Evolutionary conservation across 2,329 filamentous ascomycete genomes (phyloP).

Genomic region (Dryadomyces quercivorus): DNA sequence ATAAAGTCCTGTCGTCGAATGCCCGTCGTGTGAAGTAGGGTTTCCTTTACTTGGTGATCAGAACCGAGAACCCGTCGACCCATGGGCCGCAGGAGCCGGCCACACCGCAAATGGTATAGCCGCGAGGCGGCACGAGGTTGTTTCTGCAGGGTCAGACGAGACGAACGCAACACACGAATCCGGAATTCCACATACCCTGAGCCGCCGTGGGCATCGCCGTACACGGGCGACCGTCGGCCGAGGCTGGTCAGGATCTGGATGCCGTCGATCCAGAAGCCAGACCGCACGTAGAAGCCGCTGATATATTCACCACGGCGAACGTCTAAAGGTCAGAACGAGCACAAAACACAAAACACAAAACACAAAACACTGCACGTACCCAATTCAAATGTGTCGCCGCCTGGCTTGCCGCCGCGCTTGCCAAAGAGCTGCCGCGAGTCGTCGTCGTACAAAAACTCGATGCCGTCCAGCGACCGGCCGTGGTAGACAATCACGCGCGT

Average conservation of each 20-base stretch:
- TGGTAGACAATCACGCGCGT: constrained; percentile 66
- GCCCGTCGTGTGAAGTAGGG: too few relatives aligned
- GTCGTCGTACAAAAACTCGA: constrained; percentile 93
- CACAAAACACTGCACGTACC: constrained; percentile 35
- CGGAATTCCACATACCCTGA: constrained; percentile 66
- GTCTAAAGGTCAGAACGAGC: constrained; percentile 35
- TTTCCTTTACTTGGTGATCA: constrained; percentile 27
- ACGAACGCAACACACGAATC: too few relatives aligned
- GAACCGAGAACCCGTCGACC: constrained; percentile 76
- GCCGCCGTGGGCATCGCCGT: constrained; percentile 69
- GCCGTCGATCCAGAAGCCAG: constrained; percentile 74
- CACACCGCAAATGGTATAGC: constrained; percentile 79
- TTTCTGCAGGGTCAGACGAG: constrained; percentile 47
- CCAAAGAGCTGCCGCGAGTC: constrained; percentile 76
- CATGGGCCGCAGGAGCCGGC: constrained; percentile 69
- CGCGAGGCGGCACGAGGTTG: constrained; percentile 76
- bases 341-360: neutral
- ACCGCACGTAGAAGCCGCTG: constrained; percentile 72
- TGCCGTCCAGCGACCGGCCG: constrained; percentile 63
- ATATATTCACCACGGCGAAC: constrained; percentile 75
- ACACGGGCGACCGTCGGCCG: constrained; percentile 75
- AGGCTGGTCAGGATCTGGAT: constrained; percentile 82
- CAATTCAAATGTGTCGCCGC: constrained; percentile 64
- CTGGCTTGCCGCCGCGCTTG: constrained; percentile 57
- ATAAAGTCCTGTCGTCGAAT: too few relatives aligned